Conservation (phyloP, 139 green algal genomes). For the Nannochloris sp. region DNA sequence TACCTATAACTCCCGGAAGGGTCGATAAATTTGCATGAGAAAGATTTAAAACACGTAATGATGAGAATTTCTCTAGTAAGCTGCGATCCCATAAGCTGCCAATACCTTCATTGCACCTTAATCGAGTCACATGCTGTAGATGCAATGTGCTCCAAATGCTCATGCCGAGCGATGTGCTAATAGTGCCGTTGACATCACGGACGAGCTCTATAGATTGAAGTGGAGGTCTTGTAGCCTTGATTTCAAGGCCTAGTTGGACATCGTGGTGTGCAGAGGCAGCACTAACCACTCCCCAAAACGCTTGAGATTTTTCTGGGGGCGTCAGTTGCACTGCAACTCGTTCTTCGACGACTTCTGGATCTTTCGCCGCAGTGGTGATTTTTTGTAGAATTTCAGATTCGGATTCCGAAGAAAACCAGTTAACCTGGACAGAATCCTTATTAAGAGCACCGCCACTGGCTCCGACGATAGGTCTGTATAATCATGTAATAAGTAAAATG, state of each 20-base stretch:
- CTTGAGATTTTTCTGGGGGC: background rate
- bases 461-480: background rate
- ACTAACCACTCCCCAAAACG: background rate
- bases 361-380: conserved; percentile 5
- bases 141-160: conserved; percentile 37
- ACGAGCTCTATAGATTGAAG: conserved; percentile 37
- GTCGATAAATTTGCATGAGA: conserved; percentile 37
- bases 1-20: conserved; percentile 26
- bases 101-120: conserved; percentile 45
- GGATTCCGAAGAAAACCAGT: conserved; percentile 17
- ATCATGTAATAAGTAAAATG: background rate
- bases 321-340: conserved; percentile 14
- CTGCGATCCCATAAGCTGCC: conserved; percentile 14
- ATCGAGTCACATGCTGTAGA: conserved; percentile 32
- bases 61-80: conserved; percentile 16
- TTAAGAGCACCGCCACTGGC: background rate
- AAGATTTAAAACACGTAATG: conserved; percentile 53
- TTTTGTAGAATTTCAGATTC: conserved; percentile 13
- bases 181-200: conserved; percentile 12
- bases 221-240: conserved; percentile 27
- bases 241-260: conserved; percentile 11
- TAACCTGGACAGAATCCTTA: conserved; percentile 7
- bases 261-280: background rate
- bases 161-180: conserved; percentile 28
- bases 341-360: conserved; percentile 22